phyloP scores from a whole-genome alignment of 768 basidiomycete species.

The Leccinum disarticulatum region DNA sequence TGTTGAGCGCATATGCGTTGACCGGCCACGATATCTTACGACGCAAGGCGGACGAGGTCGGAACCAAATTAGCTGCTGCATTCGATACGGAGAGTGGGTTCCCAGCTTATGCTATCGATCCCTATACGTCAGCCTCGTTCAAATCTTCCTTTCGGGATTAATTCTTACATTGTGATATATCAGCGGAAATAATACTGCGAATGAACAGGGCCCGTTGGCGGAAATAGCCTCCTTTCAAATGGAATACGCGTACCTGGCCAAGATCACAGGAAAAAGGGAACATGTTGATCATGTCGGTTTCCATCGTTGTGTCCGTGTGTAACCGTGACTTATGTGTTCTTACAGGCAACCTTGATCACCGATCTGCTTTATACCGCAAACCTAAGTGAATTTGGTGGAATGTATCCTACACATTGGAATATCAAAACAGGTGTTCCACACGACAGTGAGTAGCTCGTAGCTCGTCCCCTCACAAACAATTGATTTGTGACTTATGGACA shows the following conservation, averaged over 20 bases:
- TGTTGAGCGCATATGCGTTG: conserved; percentile 80
- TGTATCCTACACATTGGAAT: conserved; percentile 64
- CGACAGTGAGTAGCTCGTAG: conserved; percentile 42
- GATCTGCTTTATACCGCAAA: conserved; percentile 47
- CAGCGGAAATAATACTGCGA: not conserved
- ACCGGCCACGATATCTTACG: conserved; percentile 64
- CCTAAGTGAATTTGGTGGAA: conserved; percentile 48
- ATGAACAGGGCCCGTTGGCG: conserved; percentile 47
- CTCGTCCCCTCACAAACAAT: not conserved
- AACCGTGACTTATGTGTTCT: not conserved
- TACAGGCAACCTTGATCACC: conserved; percentile 51
- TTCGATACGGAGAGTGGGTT: conserved; percentile 72
- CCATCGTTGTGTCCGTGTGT: not conserved
- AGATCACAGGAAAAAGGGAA: conserved; percentile 67
- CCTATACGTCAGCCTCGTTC: conserved; percentile 44
- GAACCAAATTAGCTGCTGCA: conserved; percentile 59
- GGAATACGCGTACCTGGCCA: conserved; percentile 83
- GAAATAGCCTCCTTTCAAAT: conserved; percentile 81
- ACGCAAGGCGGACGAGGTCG: conserved; percentile 74
- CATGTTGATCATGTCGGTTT: conserved; percentile 55
- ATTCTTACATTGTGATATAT: not conserved
- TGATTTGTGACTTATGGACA: conserved; percentile 2
- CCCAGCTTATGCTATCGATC: conserved; percentile 69
- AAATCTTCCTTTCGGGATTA: not conserved
- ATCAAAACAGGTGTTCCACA: conserved; percentile 43